Conservation (phyloP, 2,329 filamentous ascomycete species). For the Colletotrichum salicis region DNA sequence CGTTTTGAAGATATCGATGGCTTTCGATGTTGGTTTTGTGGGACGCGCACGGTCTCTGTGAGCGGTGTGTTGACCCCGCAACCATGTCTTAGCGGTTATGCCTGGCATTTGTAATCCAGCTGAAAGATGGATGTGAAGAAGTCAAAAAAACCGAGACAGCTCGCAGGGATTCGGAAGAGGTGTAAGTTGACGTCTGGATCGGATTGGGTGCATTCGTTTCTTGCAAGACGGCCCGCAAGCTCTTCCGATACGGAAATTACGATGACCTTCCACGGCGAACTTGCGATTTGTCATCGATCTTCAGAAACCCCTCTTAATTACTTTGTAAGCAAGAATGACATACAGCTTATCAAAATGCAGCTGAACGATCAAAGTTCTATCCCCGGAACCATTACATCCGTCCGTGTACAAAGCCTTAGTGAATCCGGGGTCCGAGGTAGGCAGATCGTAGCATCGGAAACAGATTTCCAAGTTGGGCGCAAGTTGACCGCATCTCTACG, state of each 20-base stretch:
- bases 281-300: not conserved
- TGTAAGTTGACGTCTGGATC: not conserved
- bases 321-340: not conserved
- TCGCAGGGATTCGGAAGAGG: not conserved
- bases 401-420: not conserved
- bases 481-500: not conserved
- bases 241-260: not conserved
- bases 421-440: not conserved
- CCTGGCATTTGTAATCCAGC: too few relatives aligned
- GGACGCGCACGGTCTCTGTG: not conserved
- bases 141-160: not conserved
- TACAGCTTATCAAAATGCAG: not conserved
- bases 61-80: not conserved
- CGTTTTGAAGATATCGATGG: not conserved
- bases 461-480: not conserved
- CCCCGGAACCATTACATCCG: not conserved
- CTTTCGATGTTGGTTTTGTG: not conserved
- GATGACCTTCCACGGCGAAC: not conserved
- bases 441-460: not conserved
- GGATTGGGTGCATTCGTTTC: not conserved
- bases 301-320: not conserved
- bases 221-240: not conserved
- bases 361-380: not conserved
- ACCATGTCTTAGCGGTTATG: too few relatives aligned
- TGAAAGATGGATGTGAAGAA: too few relatives aligned